phyloP scores from a whole-genome alignment of 2,329 filamentous ascomycete species.

The Phialophora chinensis region DNA sequence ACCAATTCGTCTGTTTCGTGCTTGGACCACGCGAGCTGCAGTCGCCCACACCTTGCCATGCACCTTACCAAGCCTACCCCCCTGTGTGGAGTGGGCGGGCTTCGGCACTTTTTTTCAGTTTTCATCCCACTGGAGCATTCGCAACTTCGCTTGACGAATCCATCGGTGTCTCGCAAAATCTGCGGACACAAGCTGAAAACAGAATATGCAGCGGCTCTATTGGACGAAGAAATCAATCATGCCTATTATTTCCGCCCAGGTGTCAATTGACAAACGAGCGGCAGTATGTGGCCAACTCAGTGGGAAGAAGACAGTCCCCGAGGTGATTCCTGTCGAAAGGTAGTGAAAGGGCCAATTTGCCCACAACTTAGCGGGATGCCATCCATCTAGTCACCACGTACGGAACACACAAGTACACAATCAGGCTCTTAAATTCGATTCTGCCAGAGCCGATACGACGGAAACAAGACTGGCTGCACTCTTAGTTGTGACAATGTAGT shows the following conservation, averaged over 20 bases:
- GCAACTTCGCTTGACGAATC: conserved; percentile 24
- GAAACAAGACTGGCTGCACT: neutral
- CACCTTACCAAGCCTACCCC: conserved; percentile 8
- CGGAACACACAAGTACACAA: neutral
- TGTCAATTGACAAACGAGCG: neutral
- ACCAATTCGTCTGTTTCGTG: conserved; percentile 4
- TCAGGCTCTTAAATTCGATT: neutral
- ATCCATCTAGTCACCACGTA: neutral
- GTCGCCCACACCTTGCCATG: neutral
- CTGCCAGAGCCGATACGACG: neutral
- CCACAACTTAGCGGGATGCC: neutral
- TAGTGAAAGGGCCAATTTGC: neutral
- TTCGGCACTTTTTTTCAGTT: conserved; percentile 11
- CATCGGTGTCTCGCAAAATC: conserved; percentile 13
- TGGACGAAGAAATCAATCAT: neutral
- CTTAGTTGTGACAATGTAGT: neutral
- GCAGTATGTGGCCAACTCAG: neutral
- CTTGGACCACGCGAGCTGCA: conserved; percentile 13
- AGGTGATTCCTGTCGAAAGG: neutral
- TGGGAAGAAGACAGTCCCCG: neutral
- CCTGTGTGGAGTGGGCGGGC: conserved; percentile 7
- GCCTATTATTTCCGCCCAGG: neutral
- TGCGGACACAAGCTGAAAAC: neutral
- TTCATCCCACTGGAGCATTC: conserved; percentile 4
- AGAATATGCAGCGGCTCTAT: neutral